Conservation (phyloP, 805 yeast genomes). For the Tetrapisispora phaffii region DNA sequence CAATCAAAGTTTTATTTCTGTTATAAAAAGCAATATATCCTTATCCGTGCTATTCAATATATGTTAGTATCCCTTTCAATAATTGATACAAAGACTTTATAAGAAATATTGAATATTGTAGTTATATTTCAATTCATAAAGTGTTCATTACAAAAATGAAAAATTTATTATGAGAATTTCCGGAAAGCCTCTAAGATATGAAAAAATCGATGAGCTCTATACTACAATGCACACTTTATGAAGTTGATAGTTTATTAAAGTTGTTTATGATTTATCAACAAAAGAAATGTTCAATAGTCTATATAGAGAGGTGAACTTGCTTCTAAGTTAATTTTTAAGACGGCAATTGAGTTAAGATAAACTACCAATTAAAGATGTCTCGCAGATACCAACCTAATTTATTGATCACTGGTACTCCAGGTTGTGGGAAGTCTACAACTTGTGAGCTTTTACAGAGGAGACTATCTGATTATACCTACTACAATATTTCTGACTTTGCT, state of each 20-base stretch:
- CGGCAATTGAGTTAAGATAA: background rate
- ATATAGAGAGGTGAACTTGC: too few relatives aligned
- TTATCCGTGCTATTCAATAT: too few relatives aligned
- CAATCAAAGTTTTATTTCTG: too few relatives aligned
- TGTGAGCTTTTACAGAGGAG: constrained; percentile 23
- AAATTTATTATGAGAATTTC: background rate
- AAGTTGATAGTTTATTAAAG: background rate
- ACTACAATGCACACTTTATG: too few relatives aligned
- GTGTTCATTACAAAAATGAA: too few relatives aligned
- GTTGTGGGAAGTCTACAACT: constrained; percentile 31
- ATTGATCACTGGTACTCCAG: constrained; percentile 92
- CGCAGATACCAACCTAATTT: constrained; percentile 50
- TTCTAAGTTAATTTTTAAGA: too few relatives aligned
- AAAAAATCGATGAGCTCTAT: background rate
- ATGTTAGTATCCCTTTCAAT: too few relatives aligned
- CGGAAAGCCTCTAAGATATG: background rate
- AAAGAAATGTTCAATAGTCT: too few relatives aligned
- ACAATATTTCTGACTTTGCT: constrained; percentile 74
- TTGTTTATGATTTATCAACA: too few relatives aligned
- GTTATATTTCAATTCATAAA: background rate
- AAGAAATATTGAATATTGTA: too few relatives aligned
- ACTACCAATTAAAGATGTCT: background rate
- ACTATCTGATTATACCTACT: constrained; percentile 35
- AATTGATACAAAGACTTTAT: too few relatives aligned
- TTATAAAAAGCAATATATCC: too few relatives aligned